Evolutionary conservation across 2,329 filamentous ascomycete species (phyloP), one percentile per base, ranked within the genome.

Genomic region (Pseudocercospora musae): DNA sequence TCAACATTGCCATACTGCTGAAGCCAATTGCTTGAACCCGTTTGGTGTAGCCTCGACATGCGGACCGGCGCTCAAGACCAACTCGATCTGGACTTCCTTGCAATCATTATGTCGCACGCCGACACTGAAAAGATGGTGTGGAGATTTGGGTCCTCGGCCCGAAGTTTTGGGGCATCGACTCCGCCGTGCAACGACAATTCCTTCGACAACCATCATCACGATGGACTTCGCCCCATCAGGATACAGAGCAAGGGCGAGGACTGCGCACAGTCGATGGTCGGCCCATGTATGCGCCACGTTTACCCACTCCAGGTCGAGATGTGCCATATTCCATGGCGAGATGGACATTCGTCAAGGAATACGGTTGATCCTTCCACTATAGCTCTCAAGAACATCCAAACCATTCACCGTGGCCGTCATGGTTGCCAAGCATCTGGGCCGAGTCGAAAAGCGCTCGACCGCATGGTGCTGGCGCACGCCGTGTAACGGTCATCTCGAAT

Each of bases 1-100:
- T 70, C 70, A 33, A 68, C 69, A 50, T 66, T 70, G 58, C 76
- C 77, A 60, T 80, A 80, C 60, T 73, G 73, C 46, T 70, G 67
- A 7, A 80, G 71, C 78, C 79, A 81, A 57, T 77, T 44, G n/a
- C 8, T 23, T 25, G 13, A 15, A 31, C n/a, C 23, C 3, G 29
- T 27, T 11, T 21, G 6, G 7, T 50, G 55, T 21, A n/a, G 1
- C 21, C 55, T 23, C 15, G 42, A 29, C 55, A 57, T 48, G 13
- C 7, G 23, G 23, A 27, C 23, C 15, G 15, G 15, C 13, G 10
- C 23, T 27, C 48, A 13, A 23, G 18, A 49, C 18, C 8, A 13
- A 49, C 42, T 46, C n/a, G 9, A n/a, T 18, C 20, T 9, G 42
- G 15, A 18, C 20, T n/a, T 46, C 2, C 42, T 31, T 31, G 29